Percentiles rank a stretch among this genome's conserved stretches.
Evolutionary conservation across 768 basidiomycete species (phyloP).

Genomic region (Ephemerocybe angulata): DNA sequence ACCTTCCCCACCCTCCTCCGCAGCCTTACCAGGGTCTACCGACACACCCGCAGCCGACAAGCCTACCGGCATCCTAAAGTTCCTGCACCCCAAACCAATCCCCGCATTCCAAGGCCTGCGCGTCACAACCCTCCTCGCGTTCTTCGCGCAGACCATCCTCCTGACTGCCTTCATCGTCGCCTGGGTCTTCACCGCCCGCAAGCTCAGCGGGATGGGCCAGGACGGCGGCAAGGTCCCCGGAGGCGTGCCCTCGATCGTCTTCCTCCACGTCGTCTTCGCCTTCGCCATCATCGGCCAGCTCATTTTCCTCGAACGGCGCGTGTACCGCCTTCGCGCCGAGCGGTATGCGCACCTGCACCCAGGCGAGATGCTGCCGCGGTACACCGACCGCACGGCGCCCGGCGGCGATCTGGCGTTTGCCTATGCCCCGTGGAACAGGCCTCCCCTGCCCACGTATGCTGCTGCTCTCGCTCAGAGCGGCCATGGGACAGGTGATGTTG

Average conservation of each 20-base stretch:
- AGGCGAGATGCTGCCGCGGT: conserved; percentile 49
- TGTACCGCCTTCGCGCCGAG: conserved; percentile 62
- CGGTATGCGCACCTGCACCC: conserved; percentile 57
- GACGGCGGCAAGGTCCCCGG: conserved; percentile 18
- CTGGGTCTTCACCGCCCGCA: conserved; percentile 47
- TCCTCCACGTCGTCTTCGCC: conserved; percentile 64
- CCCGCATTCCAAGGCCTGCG: conserved; percentile 44
- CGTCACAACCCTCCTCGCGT: conserved; percentile 38
- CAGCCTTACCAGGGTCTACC: too few relatives aligned
- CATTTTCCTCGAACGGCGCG: conserved; percentile 59
- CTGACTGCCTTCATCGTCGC: conserved; percentile 48
- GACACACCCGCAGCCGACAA: too few relatives aligned
- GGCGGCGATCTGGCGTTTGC: conserved; percentile 32
- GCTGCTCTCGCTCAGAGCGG: conserved; percentile 67
- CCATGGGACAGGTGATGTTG: conserved; percentile 70
- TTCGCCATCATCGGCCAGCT: conserved; percentile 49
- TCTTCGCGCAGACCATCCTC: conserved; percentile 37
- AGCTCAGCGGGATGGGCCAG: conserved; percentile 12
- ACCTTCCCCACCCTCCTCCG: background rate
- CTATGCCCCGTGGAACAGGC: conserved; percentile 68
- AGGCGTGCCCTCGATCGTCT: conserved; percentile 38
- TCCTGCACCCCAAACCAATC: conserved; percentile 28
- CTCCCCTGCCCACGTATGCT: conserved; percentile 67
- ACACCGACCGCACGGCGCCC: conserved; percentile 24
- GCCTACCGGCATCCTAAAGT: too few relatives aligned